Evolutionary conservation across 371 early-diverging fungal species (phyloP).

Genomic region (Mortierella sp.): DNA sequence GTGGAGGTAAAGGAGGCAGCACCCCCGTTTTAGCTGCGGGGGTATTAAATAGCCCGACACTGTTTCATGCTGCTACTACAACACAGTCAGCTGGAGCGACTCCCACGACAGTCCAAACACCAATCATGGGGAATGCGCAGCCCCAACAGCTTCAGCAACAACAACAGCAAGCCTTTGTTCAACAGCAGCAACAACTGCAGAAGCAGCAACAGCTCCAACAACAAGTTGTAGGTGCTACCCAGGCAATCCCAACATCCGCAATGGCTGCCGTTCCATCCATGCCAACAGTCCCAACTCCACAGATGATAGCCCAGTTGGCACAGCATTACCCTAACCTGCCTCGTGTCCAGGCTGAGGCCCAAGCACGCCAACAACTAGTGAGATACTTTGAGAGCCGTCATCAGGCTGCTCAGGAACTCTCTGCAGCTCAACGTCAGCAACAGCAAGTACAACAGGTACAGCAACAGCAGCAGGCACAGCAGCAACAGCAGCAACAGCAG

Average conservation of each 20-base stretch:
- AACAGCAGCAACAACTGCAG: conserved; percentile 20
- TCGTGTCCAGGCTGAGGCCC: conserved; percentile 43
- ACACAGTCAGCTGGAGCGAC: conserved; percentile 30
- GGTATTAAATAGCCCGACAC: conserved; percentile 39
- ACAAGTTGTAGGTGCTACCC: conserved; percentile 20
- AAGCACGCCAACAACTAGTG: conserved; percentile 44
- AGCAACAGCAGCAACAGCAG: conserved; percentile 32
- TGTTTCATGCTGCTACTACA: conserved; percentile 40
- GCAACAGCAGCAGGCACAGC: conserved; percentile 34
- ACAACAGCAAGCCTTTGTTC: conserved; percentile 19
- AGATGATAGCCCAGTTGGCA: conserved; percentile 51
- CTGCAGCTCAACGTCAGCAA: conserved; percentile 30
- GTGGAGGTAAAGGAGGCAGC: conserved; percentile 28
- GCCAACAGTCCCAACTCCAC: conserved; percentile 43
- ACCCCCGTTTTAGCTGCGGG: conserved; percentile 48
- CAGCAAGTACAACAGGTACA: conserved; percentile 34
- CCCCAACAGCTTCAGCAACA: conserved; percentile 39
- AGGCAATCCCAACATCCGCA: conserved; percentile 33
- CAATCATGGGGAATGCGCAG: conserved; percentile 50
- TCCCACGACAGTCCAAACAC: conserved; percentile 40
- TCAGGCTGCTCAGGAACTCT: conserved; percentile 31
- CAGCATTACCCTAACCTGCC: conserved; percentile 46
- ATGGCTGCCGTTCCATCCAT: conserved; percentile 35
- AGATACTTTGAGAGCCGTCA: conserved; percentile 47
- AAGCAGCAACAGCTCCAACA: conserved; percentile 35